Evolutionary conservation across 495 filamentous ascomycete genomes (phyloP), one percentile per base, ranked within the genome.

Genomic region (Aspergillus nanangensis): DNA sequence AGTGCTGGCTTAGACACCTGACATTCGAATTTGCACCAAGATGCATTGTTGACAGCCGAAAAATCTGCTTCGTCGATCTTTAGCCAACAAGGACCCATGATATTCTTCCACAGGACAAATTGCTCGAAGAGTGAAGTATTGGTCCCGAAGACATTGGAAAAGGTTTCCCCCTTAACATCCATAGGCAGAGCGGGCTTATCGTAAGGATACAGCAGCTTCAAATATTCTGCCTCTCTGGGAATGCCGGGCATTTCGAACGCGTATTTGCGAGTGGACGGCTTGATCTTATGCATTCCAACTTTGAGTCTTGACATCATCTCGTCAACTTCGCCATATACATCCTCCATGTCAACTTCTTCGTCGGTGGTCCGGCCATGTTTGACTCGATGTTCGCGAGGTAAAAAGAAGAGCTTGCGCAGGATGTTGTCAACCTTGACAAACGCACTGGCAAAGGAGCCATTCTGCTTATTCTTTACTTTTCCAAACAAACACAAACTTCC

Each of bases 51-150:
- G n/a, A 96, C 67, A 2, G 85, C 73, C 10, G 77, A 74, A 63
- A 95, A 95, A 59, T 96, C 81, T 25, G 84, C 87, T 44, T 83
- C 85, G 48, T 88, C 77, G 45, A 98, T 90, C 58, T 80, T 87
- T 14, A 98, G 76, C 93, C 93, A 98, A 69, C 94, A 98, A 9
- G 93, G 93, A 0, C 93, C 93, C 90, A 95, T 97, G 47, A 98
- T 87, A 51, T 92, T 90, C 66, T 94, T 96, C 87, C 90, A 96
- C 10, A 98, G 76, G 11, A 96, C 94, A 57, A 98, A 98, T 56
- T 98, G 93, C 57, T 98, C 93, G 52, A 98, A 98, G 1, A 97
- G 72, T 2, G 88, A 81, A 0, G 93, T 98, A 58, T 94, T 95
- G 35, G 88, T 86, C 34, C 93, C 94, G 50, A 98, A 98, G 33